Evolutionary conservation across 208 protist species (phyloP), one percentile per base, ranked within the genome.

Genomic region (Leishmania mexicana): DNA sequence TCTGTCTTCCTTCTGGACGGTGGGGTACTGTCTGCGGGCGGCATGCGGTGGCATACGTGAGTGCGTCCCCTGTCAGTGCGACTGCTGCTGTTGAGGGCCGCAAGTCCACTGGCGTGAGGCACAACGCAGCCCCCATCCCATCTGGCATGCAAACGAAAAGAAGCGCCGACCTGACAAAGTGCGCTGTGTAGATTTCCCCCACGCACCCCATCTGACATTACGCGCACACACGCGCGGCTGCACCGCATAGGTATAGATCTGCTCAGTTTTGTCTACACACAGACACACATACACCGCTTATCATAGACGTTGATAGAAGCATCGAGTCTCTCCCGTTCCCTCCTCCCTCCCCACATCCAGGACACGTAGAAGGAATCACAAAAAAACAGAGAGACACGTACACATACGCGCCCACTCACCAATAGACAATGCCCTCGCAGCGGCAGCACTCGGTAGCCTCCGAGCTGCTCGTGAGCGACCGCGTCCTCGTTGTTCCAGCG

Each of bases 391-490:
- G 15, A 75, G 13, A 42, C 28, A 75, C n/a, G 28, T 35, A 58
- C 71, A 75, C 71, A 31, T 31, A 68, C 57, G 51, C 57, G 28
- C 28, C 5, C 49, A 31, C 38, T 47, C 57, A 78, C 2, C 73
- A 17, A 24, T 62, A n/a, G 17, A 13, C 73, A 62, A 76, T 76
- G 73, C 73, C 73, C 15, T 76, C 51, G 19, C 47, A 4, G 73
- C 47, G 62, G 35, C 28, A 45, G 73, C 83, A 80, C 31, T 82
- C 83, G 78, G 83, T 88, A 40, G 85, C 87, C 49, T 84, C 79
- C 51, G 85, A 90, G 62, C 57, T 93, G 80, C 70, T 94, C 35
- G 87, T 92, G 42, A 93, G 92, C 38, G 93, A 96, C 67, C 91
- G 90, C 76, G 88, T 83, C 11, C 89, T 96, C 79, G 73, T 80